Percentiles rank a stretch among this genome's conserved stretches.
Conservation (phyloP, 2,329 filamentous ascomycete species). For the Stemphylium vesicarium region DNA sequence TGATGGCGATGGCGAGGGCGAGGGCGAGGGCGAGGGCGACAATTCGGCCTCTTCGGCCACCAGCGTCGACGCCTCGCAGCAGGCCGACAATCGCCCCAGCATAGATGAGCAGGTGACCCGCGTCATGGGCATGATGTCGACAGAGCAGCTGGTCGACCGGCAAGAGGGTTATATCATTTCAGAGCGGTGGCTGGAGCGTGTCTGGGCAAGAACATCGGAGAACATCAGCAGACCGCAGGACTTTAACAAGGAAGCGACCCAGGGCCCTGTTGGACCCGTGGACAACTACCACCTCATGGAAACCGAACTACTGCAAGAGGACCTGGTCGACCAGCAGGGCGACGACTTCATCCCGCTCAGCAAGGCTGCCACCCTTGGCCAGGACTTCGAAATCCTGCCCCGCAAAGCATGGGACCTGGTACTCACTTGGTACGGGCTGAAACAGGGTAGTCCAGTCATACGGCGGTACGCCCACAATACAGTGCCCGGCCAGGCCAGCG, state of each 20-base stretch:
- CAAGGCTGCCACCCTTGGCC: constrained; percentile 66
- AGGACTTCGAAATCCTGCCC: constrained; percentile 79
- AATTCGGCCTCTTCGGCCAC: constrained; percentile 28
- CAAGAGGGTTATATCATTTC: constrained; percentile 80
- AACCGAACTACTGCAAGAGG: constrained; percentile 25
- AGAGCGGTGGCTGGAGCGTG: constrained; percentile 71
- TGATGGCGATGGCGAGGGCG: constrained; percentile 38
- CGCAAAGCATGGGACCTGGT: constrained; percentile 82
- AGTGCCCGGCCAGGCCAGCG: constrained; percentile 59
- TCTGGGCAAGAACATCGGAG: constrained; percentile 44
- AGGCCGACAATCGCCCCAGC: constrained; percentile 35
- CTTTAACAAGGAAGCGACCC: constrained; percentile 63
- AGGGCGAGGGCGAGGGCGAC: constrained; percentile 35
- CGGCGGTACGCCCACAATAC: constrained; percentile 80
- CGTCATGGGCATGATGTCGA: constrained; percentile 67
- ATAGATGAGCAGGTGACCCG: constrained; percentile 74
- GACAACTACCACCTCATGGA: constrained; percentile 80
- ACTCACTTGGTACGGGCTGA: constrained; percentile 80
- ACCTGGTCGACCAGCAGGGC: constrained; percentile 50
- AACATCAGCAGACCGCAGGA: constrained; percentile 54
- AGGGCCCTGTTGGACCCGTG: constrained; percentile 75
- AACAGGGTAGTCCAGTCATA: constrained; percentile 72
- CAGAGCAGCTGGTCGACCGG: constrained; percentile 67
- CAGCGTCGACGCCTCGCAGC: constrained; percentile 18
- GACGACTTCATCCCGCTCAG: constrained; percentile 73